Evolutionary conservation across 1,139 yeast genomes (phyloP), one percentile per base, ranked within the genome.

Genomic region (Yamadazyma triangularis): DNA sequence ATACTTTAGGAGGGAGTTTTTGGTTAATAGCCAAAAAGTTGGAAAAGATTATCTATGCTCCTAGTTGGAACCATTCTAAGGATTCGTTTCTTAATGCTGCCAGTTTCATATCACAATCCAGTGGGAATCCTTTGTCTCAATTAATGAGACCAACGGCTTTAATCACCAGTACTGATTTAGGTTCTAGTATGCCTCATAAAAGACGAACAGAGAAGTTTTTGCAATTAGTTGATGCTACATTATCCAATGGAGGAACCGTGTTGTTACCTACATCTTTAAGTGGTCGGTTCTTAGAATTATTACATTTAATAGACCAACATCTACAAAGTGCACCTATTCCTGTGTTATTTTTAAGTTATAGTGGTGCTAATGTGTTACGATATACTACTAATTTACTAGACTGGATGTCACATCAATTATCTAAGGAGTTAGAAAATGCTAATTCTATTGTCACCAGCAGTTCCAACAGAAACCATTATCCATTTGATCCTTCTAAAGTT

Each of bases 61-160:
- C 94, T 4, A 79, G 86, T 28, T 91, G 98, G 97, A 89, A 89
- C 52, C 98, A 91, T 53, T 81, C 96, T 1, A 78, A 79, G 40
- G 97, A 91, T 48, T 73, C 86, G 0, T 89, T 88, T 47, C 61
- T 91, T 34, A 84, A 83, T 45, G 76, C 85, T 34, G 91, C 96
- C n/a, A 77, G 82, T 11, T 70, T 88, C 32, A 58, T 84, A 29
- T 55, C 69, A 7, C 40, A 62, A 4, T 42, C 61, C 8, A 63
- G 57, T 15, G 73, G 71, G 8, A 62, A 72, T 31, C 79, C 91
- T 0, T 58, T 76, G n/a, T 70, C 83, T 5, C 72, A 77, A 30
- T 61, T 89, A 21, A 54, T 77, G 41, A 70, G 95, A 47, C 96
- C 98, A 2, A 82, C 95, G 1, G 85, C 89, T 0, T 64, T 93